Percentiles rank a stretch among this genome's conserved stretches.
Conservation (phyloP, 1,284 basidiomycete genomes). For the Boletus nobilissimus region DNA sequence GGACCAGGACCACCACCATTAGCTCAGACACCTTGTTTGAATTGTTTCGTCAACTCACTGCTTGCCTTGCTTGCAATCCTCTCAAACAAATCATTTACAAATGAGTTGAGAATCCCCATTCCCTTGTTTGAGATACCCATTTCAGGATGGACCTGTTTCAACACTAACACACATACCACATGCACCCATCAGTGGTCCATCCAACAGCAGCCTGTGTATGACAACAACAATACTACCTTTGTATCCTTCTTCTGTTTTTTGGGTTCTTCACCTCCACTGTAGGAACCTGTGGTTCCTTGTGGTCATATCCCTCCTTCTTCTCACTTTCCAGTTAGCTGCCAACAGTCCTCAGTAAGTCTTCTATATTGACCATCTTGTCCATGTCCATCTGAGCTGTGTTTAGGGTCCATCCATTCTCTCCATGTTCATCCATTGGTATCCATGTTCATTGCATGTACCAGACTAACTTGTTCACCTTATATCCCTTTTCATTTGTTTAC, state of each 20-base stretch:
- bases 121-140: slow-evolving; percentile 98
- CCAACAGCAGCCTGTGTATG: neutral
- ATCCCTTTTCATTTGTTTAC: too few species aligned
- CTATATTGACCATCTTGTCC: too few species aligned
- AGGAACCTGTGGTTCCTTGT: too few species aligned
- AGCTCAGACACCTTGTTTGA: neutral
- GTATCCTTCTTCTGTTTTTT: slow-evolving; percentile 48
- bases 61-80: slow-evolving; percentile 86
- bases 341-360: too few species aligned
- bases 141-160: slow-evolving; percentile 95
- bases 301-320: too few species aligned
- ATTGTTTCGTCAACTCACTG: slow-evolving; percentile 32
- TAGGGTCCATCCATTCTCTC: too few species aligned
- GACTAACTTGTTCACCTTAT: too few species aligned
- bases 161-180: slow-evolving; percentile 61
- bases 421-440: too few species aligned
- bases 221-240: slow-evolving; percentile 38
- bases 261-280: slow-evolving; percentile 39
- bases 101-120: slow-evolving; percentile 94
- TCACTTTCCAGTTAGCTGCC: too few species aligned
- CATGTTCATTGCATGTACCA: too few species aligned
- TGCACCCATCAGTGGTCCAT: neutral
- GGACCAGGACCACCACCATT: too few species aligned
- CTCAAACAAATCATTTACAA: slow-evolving; percentile 94
- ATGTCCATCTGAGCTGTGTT: too few species aligned